phyloP scores from a whole-genome alignment of 2,329 filamentous ascomycete genomes.

The Aspergillus tanneri region DNA sequence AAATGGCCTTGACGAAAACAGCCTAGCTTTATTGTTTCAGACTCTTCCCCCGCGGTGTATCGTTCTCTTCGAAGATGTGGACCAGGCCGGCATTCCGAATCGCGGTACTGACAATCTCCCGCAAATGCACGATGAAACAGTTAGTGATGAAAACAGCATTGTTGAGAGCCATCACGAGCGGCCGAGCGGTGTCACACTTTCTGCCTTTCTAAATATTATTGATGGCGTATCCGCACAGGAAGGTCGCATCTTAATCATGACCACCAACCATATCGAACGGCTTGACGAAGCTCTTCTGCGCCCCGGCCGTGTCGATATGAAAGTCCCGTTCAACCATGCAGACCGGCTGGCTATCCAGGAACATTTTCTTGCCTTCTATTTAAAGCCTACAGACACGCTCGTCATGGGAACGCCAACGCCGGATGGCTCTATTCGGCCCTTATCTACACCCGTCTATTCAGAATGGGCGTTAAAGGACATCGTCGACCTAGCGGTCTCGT shows the following conservation, averaged over 20 bases:
- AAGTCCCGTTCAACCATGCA: constrained; percentile 56
- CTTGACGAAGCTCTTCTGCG: constrained; percentile 73
- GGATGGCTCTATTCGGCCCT: background rate
- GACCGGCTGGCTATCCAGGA: background rate
- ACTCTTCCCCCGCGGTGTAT: constrained; percentile 38
- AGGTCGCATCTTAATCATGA: constrained; percentile 80
- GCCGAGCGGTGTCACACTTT: constrained; percentile 62
- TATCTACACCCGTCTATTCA: background rate
- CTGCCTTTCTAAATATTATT: constrained; percentile 76
- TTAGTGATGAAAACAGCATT: constrained; percentile 5
- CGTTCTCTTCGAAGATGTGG: constrained; percentile 63
- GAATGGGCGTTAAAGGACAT: constrained; percentile 4
- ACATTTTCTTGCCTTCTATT: constrained; percentile 6
- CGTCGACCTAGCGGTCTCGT: background rate
- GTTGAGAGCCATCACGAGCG: constrained; percentile 11
- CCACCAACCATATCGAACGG: constrained; percentile 71
- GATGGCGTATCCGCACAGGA: constrained; percentile 79
- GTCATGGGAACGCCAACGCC: constrained; percentile 1
- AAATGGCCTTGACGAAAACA: constrained; percentile 59
- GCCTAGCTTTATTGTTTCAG: constrained; percentile 57
- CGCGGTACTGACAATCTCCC: constrained; percentile 5
- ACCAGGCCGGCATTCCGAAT: constrained; percentile 55
- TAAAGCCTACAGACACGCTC: constrained; percentile 1
- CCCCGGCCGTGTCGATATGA: constrained; percentile 70
- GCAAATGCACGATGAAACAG: constrained; percentile 7